Conservation (phyloP, 2,329 filamentous ascomycete genomes). For the Ophidiomyces ophidiicola region DNA sequence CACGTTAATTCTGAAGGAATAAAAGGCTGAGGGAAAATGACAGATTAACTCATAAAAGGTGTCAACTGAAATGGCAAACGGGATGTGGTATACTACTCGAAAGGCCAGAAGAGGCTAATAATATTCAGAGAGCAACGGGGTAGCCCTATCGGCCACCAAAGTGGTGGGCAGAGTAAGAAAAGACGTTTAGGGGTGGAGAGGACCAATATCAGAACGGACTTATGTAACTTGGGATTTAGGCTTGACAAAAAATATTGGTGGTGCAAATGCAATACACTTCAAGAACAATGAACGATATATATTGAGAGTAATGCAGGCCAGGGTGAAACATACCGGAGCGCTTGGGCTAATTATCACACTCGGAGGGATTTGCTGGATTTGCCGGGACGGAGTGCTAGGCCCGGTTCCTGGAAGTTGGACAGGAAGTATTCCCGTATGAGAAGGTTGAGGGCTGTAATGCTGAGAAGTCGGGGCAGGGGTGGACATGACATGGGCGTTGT, state of each 20-base stretch:
- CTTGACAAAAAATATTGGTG: neutral
- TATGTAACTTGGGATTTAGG: no score
- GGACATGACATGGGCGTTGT: slow-evolving; percentile 21
- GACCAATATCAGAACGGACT: no score
- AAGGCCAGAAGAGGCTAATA: no score
- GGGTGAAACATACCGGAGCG: slow-evolving; percentile 56
- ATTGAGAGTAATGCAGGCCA: slow-evolving; percentile 1
- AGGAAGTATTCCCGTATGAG: slow-evolving; percentile 19
- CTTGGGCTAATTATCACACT: slow-evolving; percentile 93
- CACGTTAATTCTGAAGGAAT: no score
- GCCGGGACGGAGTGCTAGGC: slow-evolving; percentile 50
- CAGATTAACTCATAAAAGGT: no score
- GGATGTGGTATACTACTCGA: no score
- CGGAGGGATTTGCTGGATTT: slow-evolving; percentile 53
- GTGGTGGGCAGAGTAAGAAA: no score
- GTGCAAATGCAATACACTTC: neutral
- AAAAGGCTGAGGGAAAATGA: no score
- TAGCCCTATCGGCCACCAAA: no score
- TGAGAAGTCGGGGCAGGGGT: slow-evolving; percentile 25
- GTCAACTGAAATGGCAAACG: no score
- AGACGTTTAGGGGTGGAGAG: no score
- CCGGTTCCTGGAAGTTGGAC: slow-evolving; percentile 37
- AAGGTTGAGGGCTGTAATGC: slow-evolving; percentile 29
- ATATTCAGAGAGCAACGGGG: no score
- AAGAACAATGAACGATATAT: neutral